Percentiles rank a stretch among this genome's conserved stretches.
phyloP scores from a whole-genome alignment of 345 rosid genomes.

The Arabis hirsuta region DNA sequence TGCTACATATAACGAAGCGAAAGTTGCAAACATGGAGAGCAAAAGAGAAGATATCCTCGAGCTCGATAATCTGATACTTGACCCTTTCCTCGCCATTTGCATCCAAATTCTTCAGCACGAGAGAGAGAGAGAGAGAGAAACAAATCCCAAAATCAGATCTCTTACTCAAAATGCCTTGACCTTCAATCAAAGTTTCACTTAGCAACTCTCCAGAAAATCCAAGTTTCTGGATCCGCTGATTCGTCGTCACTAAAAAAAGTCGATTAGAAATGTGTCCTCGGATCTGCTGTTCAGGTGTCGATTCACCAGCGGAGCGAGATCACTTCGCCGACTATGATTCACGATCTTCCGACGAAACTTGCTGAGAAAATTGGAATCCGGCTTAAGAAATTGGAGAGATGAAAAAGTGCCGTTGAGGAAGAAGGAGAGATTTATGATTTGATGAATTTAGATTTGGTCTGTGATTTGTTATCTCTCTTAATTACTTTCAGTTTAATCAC shows the following conservation, averaged over 20 bases:
- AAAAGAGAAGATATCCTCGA: slow-evolving; percentile 61
- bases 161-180: neutral
- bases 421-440: neutral
- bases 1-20: slow-evolving; percentile 75
- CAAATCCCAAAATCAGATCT: slow-evolving; percentile 37
- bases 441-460: neutral
- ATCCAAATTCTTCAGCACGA: neutral
- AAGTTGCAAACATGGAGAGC: slow-evolving; percentile 69
- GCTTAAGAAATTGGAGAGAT: neutral
- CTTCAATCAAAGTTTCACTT: slow-evolving; percentile 6
- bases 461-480: slow-evolving; percentile 5
- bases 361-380: neutral
- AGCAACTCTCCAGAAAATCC: slow-evolving; percentile 10
- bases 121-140: neutral
- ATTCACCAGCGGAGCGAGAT: neutral
- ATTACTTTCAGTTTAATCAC: neutral
- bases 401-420: slow-evolving; percentile 12
- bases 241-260: neutral
- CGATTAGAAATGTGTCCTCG: neutral
- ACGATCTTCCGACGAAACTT: neutral
- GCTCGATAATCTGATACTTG: slow-evolving; percentile 48
- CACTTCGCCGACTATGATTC: neutral
- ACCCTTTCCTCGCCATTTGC: slow-evolving; percentile 58
- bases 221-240: slow-evolving; percentile 21
- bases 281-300: slow-evolving; percentile 4